Conservation (phyloP, 2,329 filamentous ascomycete species). For the Trichoderma sp. region DNA sequence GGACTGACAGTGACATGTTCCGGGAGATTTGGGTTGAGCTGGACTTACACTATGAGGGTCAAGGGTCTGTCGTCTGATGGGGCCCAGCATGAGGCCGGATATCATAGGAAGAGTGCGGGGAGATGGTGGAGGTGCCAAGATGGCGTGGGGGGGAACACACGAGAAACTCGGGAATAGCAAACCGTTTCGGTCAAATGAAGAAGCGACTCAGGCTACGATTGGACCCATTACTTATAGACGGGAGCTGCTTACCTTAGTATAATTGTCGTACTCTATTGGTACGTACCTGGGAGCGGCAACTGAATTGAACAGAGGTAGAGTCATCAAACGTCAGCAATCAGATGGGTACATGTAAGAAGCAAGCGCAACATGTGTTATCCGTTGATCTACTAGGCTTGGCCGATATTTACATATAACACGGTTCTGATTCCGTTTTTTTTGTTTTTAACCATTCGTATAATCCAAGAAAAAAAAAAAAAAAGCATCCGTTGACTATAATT, state of each 20-base stretch:
- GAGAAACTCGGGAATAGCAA: not conserved
- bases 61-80: not conserved
- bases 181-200: not conserved
- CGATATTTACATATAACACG: not conserved
- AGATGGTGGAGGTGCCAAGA: not conserved
- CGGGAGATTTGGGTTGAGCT: not conserved
- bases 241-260: not conserved
- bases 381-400: constrained; percentile 1
- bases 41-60: not conserved
- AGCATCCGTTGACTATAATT: not conserved
- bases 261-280: not conserved
- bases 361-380: not conserved
- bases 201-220: not conserved
- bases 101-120: constrained; percentile 1
- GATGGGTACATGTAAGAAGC: not conserved
- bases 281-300: not conserved
- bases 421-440: not conserved
- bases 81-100: not conserved
- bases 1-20: not conserved
- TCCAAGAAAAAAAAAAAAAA: not conserved
- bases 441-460: not conserved
- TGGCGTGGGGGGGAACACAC: not conserved
- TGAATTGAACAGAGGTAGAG: not conserved
- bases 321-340: too few species aligned
- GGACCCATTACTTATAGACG: not conserved